Evolutionary conservation across 2,329 filamentous ascomycete genomes (phyloP), one percentile per base, ranked within the genome.

Genomic region (Monosporascus sp.): DNA sequence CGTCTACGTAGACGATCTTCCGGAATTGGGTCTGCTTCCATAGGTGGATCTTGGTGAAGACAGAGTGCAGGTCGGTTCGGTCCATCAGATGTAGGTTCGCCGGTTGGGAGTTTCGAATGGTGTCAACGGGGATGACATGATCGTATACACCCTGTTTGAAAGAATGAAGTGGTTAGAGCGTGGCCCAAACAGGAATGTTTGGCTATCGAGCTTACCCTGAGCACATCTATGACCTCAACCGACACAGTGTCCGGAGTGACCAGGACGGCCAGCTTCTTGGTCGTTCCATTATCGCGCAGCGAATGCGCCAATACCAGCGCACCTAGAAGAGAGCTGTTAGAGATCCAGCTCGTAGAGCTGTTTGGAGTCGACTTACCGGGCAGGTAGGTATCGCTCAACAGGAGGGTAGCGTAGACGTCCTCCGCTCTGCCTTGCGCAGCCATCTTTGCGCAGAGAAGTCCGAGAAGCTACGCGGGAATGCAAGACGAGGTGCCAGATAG

Each of bases 41-140:
- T 19, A 99, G 79, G 61, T 90, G 86, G 72, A 99, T 92, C 76
- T 99, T 99, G 61, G 94, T 97, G 68, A 97, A 97, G 58, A 92
- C 89, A 27, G 91, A 93, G 66, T 93, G 86, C 49, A 99, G 80
- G 67, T 99, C 94, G 58, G 86, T 82, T 51, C 94, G 89, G 69
- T 91, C 86, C 92, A 99, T 97, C 52, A 97, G 82, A 70, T 87
- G 85, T 53, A 99, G 83, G 66, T 97, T 97, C 54, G 84, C 85
- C 3, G 90, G 88, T 44, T 82, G 83, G 54, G 82, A 79, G 69
- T 92, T 97, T 59, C 82, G 82, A 66, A 97, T 86, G 58, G 86
- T 85, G 52, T 87, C 81, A 52, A 97, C 90, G 34, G 92, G 87
- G 58, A 97, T 87, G 56, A 97, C 78, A 69, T 93, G 86, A 75